Evolutionary conservation across 75 land plant genomes (phyloP).

Genomic region (Picea glauca): DNA sequence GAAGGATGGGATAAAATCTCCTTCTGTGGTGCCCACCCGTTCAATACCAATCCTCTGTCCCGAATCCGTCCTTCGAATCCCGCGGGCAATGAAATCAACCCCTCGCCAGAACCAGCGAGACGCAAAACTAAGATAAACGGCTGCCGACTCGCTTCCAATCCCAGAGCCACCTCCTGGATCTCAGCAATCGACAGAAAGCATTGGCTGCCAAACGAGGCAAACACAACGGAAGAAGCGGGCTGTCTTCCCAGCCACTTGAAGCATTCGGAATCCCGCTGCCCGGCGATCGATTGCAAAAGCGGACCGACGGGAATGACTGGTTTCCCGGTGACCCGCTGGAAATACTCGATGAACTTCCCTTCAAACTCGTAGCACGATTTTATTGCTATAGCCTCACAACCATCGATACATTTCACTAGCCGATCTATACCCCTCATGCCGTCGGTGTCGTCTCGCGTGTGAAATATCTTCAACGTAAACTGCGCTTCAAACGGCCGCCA

Average conservation of each 20-base stretch:
- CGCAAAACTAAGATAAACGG: slow-evolving; percentile 30
- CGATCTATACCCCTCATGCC: not conserved
- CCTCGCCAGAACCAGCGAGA: not conserved
- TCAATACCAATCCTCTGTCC: slow-evolving; percentile 17
- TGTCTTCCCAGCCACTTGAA: slow-evolving; percentile 21
- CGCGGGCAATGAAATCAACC: not conserved
- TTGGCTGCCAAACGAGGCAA: slow-evolving; percentile 32
- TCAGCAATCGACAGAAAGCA: slow-evolving; percentile 11
- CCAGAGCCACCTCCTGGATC: slow-evolving; percentile 19
- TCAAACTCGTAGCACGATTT: not conserved
- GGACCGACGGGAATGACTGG: not conserved
- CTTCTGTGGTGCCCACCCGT: slow-evolving; percentile 23
- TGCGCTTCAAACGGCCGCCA: not conserved
- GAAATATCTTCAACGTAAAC: not conserved
- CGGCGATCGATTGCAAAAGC: not conserved
- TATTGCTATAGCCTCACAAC: not conserved
- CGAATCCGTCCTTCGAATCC: slow-evolving; percentile 16
- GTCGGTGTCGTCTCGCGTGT: too few relatives aligned
- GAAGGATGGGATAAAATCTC: slow-evolving; percentile 10
- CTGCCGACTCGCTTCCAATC: slow-evolving; percentile 18
- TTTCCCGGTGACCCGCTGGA: not conserved
- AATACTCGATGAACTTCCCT: not conserved
- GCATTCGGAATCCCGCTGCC: not conserved
- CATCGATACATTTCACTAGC: not conserved
- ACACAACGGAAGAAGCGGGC: slow-evolving; percentile 15